Base-by-base conservation (phyloP, 2,329 filamentous ascomycete species). In the Pseudomassariella vexata region DNA sequence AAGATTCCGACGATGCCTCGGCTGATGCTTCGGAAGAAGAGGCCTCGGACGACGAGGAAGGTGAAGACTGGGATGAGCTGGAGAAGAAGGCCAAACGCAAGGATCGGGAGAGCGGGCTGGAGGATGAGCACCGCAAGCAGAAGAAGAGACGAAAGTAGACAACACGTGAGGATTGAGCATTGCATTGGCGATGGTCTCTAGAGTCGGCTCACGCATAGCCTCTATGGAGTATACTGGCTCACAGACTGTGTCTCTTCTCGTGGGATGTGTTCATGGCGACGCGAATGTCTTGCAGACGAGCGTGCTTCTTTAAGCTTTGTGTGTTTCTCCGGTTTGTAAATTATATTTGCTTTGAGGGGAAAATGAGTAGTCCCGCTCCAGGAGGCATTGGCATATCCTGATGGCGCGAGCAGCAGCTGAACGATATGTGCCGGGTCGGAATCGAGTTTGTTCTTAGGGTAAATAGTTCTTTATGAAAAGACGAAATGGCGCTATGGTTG, bases 31-130 rank as follows among this genome's bases (percentile, higher is more conserved):
- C 78, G 41, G 88, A 90, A 9, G 85, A 86, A 34, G 78, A 60
- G 27, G 73, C 72, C 29, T 83, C 84, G 14, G 68, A 75, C 12
- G 76, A 75, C 25, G 84, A 85, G 9, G 85, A 79, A 42, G 83
- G 84, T 28, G 84, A 95, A 55, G 86, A 94, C 52, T 95, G 90
- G 90, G 89, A 96, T 55, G 88, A 94, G 59, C 57, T 95, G 37
- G 90, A 95, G 65, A 81, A 82, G 60, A 94, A 95, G 68, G 89
- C 82, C 3, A 85, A 81, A 65, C 87, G 88, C 63, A 79, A 85
- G 50, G 89, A 90, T 60, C 73, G 82, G 29, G 82, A 78, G 53
- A 58, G 57, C 34, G 65, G 59, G 0, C 64, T 85, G 37, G 85
- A 90, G 39, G 87, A 85, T 63, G 86, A 94, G 45, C 84, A 86